Base-by-base conservation (phyloP, 352 stramenopile genomes). In the Blastocystis sp. region DNA sequence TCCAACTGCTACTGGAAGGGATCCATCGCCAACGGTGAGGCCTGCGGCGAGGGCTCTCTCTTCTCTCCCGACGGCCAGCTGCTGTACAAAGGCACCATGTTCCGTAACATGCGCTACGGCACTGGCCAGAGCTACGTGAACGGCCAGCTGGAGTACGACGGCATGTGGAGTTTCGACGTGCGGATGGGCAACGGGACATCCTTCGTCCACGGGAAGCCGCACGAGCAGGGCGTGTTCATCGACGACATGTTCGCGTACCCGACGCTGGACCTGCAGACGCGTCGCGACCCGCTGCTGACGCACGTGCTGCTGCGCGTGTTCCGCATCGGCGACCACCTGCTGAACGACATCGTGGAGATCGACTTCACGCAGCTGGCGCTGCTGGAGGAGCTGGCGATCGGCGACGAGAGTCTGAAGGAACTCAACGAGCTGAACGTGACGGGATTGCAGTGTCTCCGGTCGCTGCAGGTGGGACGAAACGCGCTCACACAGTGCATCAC, bases 81-180 rank as follows among this genome's bases (percentile, higher is more conserved):
- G 69, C 0, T 81, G 24, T 81, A 81, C 46, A 21, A 46, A 34
- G 69, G 69, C 27, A 36, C 46, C n/a, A 81, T 81, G 69, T 81
- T 81, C 40, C 32, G 53, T 7, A 81, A 81, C 38, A 48, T 46
- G 29, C 69, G 69, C 21, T 81, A 64, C 42, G 69, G 69, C 14
- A 11, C 14, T n/a, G 69, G 69, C 14, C 61, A 32, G 48, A 81
- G 69, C 40, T 81, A 34, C 29, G n/a, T 49, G 18, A 63, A 81
- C 32, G 69, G 69, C 3, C 27, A 64, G 36, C 27, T 40, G 46
- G 46, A 46, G 36, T 81, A 64, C 32, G 69, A 81, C 21, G 69
- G 69, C 3, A 54, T 81, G 48, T 81, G 69, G 69, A 34, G 49
- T 34, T 42, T 32, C 21, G 51, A 65, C 40, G 36, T 27, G 3